A percentile compares a stretch with the other conserved stretches of the same genome.
phyloP scores from a whole-genome alignment of 139 green algal genomes.

The Chlamydomonas incerta region DNA sequence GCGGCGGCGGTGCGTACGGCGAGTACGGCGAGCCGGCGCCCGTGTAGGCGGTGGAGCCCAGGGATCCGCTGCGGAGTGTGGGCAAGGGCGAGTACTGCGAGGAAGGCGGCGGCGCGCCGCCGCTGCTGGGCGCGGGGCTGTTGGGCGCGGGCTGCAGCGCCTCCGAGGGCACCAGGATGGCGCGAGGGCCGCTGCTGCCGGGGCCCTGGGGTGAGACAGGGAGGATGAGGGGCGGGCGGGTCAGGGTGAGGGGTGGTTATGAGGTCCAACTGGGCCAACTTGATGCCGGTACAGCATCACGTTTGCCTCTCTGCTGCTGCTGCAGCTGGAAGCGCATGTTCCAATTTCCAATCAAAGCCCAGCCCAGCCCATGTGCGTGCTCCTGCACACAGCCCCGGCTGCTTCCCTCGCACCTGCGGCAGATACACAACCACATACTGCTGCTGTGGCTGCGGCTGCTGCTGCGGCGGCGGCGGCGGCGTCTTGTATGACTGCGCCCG shows the following conservation, averaged over 20 bases:
- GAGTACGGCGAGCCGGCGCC: not conserved
- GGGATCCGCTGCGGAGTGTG: not conserved
- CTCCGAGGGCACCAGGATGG: conserved; percentile 13
- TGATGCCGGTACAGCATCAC: too few species aligned
- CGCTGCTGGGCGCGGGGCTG: not conserved
- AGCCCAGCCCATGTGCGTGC: too few species aligned
- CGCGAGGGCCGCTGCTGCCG: not conserved
- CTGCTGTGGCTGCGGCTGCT: not conserved
- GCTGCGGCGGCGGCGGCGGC: too few species aligned
- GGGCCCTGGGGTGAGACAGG: not conserved
- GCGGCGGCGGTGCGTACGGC: not conserved
- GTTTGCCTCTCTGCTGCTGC: too few species aligned
- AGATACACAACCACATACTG: conserved; percentile 35
- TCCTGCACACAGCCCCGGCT: too few species aligned
- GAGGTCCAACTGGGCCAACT: too few species aligned
- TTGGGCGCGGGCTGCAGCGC: conserved; percentile 5
- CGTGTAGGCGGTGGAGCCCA: not conserved
- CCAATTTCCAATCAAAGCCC: too few species aligned
- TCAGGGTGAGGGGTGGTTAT: too few species aligned
- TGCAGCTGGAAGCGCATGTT: too few species aligned
- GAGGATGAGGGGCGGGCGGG: too few species aligned
- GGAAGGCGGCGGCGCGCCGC: not conserved
- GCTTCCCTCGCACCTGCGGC: not conserved
- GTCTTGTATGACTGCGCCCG: too few species aligned
- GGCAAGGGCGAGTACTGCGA: too few species aligned